phyloP scores from a whole-genome alignment of 2,329 filamentous ascomycete genomes.

The Cucurbitaria berberidis region DNA sequence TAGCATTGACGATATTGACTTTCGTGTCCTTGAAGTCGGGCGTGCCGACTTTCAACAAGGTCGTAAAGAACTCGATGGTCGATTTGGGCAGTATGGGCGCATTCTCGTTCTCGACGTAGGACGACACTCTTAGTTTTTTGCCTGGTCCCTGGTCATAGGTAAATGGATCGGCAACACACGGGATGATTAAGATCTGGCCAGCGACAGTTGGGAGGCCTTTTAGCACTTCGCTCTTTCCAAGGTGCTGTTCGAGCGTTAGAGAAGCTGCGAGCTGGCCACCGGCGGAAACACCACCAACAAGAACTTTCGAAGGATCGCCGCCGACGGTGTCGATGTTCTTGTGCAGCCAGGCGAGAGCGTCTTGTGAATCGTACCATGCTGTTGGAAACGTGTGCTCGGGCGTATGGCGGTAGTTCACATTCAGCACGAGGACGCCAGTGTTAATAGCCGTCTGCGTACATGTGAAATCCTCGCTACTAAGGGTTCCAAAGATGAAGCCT shows the following conservation, averaged over 20 bases:
- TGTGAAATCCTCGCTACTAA: constrained; percentile 60
- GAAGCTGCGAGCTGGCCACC: constrained; percentile 59
- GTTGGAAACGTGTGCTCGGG: constrained; percentile 61
- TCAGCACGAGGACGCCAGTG: constrained; percentile 55
- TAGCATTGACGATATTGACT: constrained; percentile 40
- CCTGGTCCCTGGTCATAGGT: constrained; percentile 49
- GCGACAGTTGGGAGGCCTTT: constrained; percentile 46
- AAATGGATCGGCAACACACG: constrained; percentile 46
- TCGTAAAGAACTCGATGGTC: constrained; percentile 43
- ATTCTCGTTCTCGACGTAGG: constrained; percentile 49
- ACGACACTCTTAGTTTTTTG: constrained; percentile 51
- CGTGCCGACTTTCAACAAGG: constrained; percentile 22
- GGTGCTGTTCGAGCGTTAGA: constrained; percentile 54
- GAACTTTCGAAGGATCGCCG: constrained; percentile 52
- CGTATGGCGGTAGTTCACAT: constrained; percentile 66
- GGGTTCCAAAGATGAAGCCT: constrained; percentile 63
- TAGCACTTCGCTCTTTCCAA: constrained; percentile 45
- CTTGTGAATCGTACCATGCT: constrained; percentile 61
- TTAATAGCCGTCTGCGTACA: constrained; percentile 58
- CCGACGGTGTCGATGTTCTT: constrained; percentile 49
- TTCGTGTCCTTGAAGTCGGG: constrained; percentile 42
- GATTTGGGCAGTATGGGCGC: constrained; percentile 57
- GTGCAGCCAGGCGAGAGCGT: constrained; percentile 63
- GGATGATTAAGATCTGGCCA: constrained; percentile 54
- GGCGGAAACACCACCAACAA: constrained; percentile 59